These are phyloP conservation scores for Alternaria solani DNA, from an alignment of 2,329 filamentous ascomycete species.

Conservation along the genomic window DNA sequence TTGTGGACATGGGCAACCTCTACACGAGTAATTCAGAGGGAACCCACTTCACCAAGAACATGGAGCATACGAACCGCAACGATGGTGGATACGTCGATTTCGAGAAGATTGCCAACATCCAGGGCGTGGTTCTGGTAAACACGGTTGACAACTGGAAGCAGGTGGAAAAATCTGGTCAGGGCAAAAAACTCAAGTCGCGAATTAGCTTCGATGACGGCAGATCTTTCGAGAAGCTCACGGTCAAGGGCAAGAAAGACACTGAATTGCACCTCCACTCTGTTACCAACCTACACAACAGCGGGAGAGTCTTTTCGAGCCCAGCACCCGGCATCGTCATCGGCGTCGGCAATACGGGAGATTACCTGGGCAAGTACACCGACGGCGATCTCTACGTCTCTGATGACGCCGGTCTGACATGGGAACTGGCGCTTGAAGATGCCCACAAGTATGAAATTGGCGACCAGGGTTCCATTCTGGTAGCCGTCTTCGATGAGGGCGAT, in stretches of 20 bases:
- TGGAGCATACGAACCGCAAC: constrained; percentile 91
- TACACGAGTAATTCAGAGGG: constrained; percentile 98
- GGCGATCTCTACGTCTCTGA: constrained; percentile 88
- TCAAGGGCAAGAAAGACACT: constrained; percentile 68
- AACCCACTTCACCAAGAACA: constrained; percentile 91
- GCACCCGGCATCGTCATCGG: constrained; percentile 95
- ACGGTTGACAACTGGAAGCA: constrained; percentile 85
- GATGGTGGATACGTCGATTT: constrained; percentile 83
- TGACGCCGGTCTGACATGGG: constrained; percentile 88
- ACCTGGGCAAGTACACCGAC: constrained; percentile 73
- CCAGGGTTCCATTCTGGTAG: constrained; percentile 86
- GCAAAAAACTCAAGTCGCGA: constrained; percentile 76
- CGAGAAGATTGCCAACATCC: constrained; percentile 89
- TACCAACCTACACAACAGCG: constrained; percentile 81
- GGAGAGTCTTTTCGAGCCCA: constrained; percentile 89
- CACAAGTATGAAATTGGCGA: constrained; percentile 98
- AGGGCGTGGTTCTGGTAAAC: constrained; percentile 92
- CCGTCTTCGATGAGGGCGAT: constrained; percentile 72
- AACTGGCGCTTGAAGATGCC: constrained; percentile 74
- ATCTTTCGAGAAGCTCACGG: constrained; percentile 78
- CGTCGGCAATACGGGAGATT: constrained; percentile 85
- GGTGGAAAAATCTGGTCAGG: constrained; percentile 61
- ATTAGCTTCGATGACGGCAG: constrained; percentile 97
- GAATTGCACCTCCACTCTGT: constrained; percentile 90
- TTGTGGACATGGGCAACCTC: constrained; percentile 80